Evolutionary conservation across 2,329 filamentous ascomycete genomes (phyloP).

Genomic region (Periconia sp.): DNA sequence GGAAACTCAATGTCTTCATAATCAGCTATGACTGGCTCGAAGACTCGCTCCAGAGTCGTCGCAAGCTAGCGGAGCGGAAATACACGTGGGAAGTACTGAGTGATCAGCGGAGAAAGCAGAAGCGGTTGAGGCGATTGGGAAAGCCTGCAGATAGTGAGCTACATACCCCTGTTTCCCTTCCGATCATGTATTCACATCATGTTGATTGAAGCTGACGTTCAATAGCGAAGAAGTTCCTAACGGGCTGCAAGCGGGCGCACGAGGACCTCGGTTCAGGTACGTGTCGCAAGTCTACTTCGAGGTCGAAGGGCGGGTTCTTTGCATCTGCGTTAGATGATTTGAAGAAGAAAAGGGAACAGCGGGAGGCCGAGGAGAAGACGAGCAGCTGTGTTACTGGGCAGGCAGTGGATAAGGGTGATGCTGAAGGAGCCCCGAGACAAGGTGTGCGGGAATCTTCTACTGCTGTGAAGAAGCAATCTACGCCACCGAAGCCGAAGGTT

Average conservation of each 20-base stretch:
- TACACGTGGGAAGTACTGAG: constrained; percentile 40
- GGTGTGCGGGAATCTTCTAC: too few species aligned
- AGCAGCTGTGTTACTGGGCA: constrained; percentile 12
- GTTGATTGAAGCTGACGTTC: constrained; percentile 6
- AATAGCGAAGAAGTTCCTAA: constrained; percentile 34
- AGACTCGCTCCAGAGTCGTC: constrained; percentile 52
- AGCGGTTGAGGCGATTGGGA: constrained; percentile 33
- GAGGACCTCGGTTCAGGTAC: constrained; percentile 46
- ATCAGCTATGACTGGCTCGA: constrained; percentile 55
- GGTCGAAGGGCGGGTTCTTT: constrained; percentile 33
- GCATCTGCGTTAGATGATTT: constrained; percentile 29
- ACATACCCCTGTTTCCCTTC: background rate
- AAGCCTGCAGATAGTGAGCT: constrained; percentile 31
- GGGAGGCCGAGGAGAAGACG: constrained; percentile 20
- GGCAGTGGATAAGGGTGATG: background rate
- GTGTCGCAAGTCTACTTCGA: constrained; percentile 24
- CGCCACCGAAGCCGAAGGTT: too few species aligned
- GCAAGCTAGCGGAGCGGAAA: constrained; percentile 38
- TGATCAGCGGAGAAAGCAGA: constrained; percentile 41
- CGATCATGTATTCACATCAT: background rate
- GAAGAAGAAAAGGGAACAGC: constrained; percentile 24
- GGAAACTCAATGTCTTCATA: constrained; percentile 32
- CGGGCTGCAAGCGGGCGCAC: constrained; percentile 36
- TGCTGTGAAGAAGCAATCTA: background rate
- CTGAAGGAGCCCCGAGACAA: too few species aligned